Evolutionary conservation across 2,329 filamentous ascomycete genomes (phyloP).

Genomic region (Aspergillus sp.): DNA sequence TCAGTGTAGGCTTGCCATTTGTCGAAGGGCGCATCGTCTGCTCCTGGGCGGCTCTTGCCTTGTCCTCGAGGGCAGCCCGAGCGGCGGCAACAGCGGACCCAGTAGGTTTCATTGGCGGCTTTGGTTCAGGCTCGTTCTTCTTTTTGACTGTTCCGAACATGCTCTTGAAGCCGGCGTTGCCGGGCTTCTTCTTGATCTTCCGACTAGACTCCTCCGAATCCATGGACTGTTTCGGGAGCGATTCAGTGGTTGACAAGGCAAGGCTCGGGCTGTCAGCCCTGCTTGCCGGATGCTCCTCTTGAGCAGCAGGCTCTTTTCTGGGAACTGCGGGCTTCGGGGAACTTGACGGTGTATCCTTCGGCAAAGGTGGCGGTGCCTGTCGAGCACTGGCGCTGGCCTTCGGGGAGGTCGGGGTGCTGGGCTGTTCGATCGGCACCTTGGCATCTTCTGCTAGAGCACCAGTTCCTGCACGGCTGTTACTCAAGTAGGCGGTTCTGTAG

Average conservation of each 20-base stretch:
- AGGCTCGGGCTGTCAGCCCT: slow-evolving; percentile 21
- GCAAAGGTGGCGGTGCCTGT: slow-evolving; percentile 32
- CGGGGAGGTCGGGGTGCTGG: slow-evolving; percentile 23
- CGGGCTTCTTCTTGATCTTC: slow-evolving; percentile 49
- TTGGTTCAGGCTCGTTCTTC: slow-evolving; percentile 31
- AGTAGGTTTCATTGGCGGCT: slow-evolving; percentile 36
- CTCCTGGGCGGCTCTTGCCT: slow-evolving; percentile 37
- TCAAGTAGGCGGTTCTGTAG: slow-evolving; percentile 82
- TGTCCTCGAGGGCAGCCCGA: slow-evolving; percentile 44
- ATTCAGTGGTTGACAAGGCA: slow-evolving; percentile 28
- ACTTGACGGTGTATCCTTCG: slow-evolving; percentile 33
- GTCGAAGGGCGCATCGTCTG: slow-evolving; percentile 23
- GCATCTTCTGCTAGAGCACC: slow-evolving; percentile 57
- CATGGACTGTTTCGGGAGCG: slow-evolving; percentile 35
- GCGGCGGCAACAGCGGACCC: slow-evolving; percentile 45
- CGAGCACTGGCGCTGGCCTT: slow-evolving; percentile 30
- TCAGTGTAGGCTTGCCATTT: slow-evolving; percentile 31
- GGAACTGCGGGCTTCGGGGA: slow-evolving; percentile 29
- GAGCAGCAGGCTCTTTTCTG: slow-evolving; percentile 23
- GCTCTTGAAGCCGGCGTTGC: slow-evolving; percentile 45
- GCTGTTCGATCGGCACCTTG: slow-evolving; percentile 34
- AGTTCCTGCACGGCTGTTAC: slow-evolving; percentile 70
- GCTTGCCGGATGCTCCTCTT: slow-evolving; percentile 11
- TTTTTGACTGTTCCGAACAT: slow-evolving; percentile 48
- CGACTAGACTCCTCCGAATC: slow-evolving; percentile 38